Evolutionary conservation across 1,284 basidiomycete genomes (phyloP), one percentile per base, ranked within the genome.

Genomic region (Microbotryum silenes-acaulis): DNA sequence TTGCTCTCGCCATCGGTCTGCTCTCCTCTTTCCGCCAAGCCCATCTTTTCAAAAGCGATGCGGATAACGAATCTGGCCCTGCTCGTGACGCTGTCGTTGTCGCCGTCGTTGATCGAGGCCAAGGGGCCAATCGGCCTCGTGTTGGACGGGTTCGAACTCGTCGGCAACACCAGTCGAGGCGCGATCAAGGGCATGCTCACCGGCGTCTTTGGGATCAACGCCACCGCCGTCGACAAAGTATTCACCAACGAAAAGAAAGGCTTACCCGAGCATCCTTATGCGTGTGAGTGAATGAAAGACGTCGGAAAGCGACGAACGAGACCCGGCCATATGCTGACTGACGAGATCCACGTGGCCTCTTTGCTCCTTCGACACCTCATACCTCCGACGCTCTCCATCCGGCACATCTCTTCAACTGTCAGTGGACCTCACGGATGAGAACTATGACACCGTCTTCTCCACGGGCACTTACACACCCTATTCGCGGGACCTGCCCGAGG

Each of bases 401-500:
- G 5, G 31, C 50, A 60, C 51, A 18, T 29, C 33, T 10, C 16
- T n/a, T 2, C 16, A 2, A 18, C 12, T 4, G 18, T 5, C 49
- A 69, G 67, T 61, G 52, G 67, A 69, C 44, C n/a, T 69, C 6
- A 67, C 60, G 8, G 68, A 69, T 54, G 59, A 58, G 6, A 67
- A 69, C 51, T 69, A 50, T 50, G 47, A 59, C 31, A 62, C 59
- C 2, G 51, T 67, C 0, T 54, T 69, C 6, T 50, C 55, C 1
- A 65, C 68, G 0, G 68, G 61, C 4, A 58, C 61, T 1, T 49
- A 62, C 37, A 64, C 65, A 42, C 61, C 65, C 2, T 62, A 59
- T 18, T 61, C 63, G 12, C 6, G 46, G 2, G 37, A 59, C 4
- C 31, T 69, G 7, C 20, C 25, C 6, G 31, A 56, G 4, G 62